These are phyloP conservation scores for Aspergillus latus DNA, from an alignment of 2,329 filamentous ascomycete species.

Conservation along the genomic window DNA sequence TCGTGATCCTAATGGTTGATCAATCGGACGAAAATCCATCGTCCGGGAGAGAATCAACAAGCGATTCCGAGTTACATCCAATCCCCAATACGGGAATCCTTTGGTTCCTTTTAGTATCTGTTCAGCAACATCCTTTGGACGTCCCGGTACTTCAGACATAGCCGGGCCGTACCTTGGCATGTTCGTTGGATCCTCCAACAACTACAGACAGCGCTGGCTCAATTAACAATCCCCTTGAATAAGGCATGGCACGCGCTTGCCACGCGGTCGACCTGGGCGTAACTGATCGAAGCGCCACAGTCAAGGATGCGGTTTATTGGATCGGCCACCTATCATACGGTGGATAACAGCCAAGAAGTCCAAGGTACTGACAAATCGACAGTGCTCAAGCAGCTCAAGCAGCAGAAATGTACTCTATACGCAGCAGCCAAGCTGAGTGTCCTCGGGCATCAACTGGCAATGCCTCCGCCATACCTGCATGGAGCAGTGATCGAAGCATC, in stretches of 20 bases:
- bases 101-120: neutral
- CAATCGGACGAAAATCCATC: neutral
- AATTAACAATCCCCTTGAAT: neutral
- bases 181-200: neutral
- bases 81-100: neutral
- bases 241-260: neutral
- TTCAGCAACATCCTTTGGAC: no score
- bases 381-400: neutral
- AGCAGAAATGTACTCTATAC: neutral
- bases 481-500: neutral
- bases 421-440: neutral
- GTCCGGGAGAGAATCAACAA: neutral
- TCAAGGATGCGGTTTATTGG: neutral
- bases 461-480: neutral
- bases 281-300: conserved; percentile 1
- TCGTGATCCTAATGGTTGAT: conserved; percentile 4
- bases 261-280: neutral
- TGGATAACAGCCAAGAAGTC: neutral
- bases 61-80: neutral
- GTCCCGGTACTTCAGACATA: no score
- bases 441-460: neutral
- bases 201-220: neutral
- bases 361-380: neutral
- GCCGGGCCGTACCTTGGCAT: no score
- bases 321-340: conserved; percentile 7